Conservation (phyloP, 106 monocot species). For the Iris macrosiphon region DNA sequence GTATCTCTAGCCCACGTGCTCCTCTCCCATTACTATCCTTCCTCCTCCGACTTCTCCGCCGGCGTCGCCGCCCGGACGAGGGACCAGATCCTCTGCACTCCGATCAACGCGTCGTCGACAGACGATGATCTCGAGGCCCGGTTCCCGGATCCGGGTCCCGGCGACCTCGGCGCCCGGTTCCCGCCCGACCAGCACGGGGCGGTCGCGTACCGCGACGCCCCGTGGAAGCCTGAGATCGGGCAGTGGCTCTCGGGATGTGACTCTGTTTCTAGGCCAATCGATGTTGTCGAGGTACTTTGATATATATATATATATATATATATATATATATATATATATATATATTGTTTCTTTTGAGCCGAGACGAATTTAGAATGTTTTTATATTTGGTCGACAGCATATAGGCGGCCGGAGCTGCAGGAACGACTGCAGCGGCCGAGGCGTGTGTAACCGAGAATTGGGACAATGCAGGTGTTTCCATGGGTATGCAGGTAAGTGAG, state of each 20-base stretch:
- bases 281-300: slow-evolving; percentile 45
- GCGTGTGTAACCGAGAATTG: slow-evolving; percentile 64
- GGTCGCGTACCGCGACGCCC: slow-evolving; percentile 49
- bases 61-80: slow-evolving; percentile 2
- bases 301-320: too few relatives aligned
- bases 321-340: neutral
- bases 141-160: too few relatives aligned
- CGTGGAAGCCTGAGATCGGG: slow-evolving; percentile 72
- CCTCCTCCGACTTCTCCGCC: slow-evolving; percentile 32
- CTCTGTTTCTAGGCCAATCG: slow-evolving; percentile 21
- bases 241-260: slow-evolving; percentile 60
- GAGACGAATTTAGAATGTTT: neutral
- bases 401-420: slow-evolving; percentile 40
- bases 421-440: slow-evolving; percentile 49
- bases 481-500: slow-evolving; percentile 64
- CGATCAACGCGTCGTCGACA: slow-evolving; percentile 6
- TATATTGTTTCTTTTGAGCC: too few relatives aligned
- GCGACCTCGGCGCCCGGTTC: slow-evolving; percentile 16
- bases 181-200: slow-evolving; percentile 27
- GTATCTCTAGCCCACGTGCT: slow-evolving; percentile 33
- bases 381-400: slow-evolving; percentile 27
- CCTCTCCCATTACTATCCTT: slow-evolving; percentile 27
- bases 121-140: too few relatives aligned
- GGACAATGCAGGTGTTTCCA: slow-evolving; percentile 89
- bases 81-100: neutral